phyloP scores from a whole-genome alignment of 2,329 filamentous ascomycete genomes.

The Fusarium guadeloupense region DNA sequence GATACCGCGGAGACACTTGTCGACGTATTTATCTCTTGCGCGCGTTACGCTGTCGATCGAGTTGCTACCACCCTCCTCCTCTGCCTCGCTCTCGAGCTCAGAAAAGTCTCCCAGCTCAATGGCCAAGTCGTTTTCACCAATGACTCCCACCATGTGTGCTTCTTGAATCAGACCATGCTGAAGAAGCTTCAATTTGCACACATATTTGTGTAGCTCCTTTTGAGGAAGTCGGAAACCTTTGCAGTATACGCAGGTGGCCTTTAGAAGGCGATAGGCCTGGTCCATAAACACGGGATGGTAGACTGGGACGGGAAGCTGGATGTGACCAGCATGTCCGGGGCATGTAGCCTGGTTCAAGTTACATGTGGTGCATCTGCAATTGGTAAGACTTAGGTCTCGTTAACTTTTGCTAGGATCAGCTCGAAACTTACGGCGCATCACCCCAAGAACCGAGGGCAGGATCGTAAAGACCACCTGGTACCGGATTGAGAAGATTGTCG shows the following conservation, averaged over 20 bases:
- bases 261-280: slow-evolving; percentile 84
- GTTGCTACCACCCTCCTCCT: slow-evolving; percentile 66
- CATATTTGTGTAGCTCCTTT: slow-evolving; percentile 78
- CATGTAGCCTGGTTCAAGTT: slow-evolving; percentile 83
- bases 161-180: slow-evolving; percentile 84
- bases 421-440: slow-evolving; percentile 73
- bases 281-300: slow-evolving; percentile 99
- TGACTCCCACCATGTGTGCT: slow-evolving; percentile 65
- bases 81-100: slow-evolving; percentile 65
- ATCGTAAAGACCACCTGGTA: slow-evolving; percentile 92
- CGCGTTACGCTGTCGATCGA: slow-evolving; percentile 62
- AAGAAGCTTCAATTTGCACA: slow-evolving; percentile 85
- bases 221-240: slow-evolving; percentile 83
- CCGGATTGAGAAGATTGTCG: slow-evolving; percentile 87
- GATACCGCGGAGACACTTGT: slow-evolving; percentile 71
- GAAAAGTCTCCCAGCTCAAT: slow-evolving; percentile 45
- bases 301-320: slow-evolving; percentile 90
- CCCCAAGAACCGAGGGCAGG: slow-evolving; percentile 89
- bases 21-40: slow-evolving; percentile 74
- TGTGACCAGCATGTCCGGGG: slow-evolving; percentile 93
- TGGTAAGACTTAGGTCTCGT: slow-evolving; percentile 13
- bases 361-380: slow-evolving; percentile 85
- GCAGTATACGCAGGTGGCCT: slow-evolving; percentile 91
- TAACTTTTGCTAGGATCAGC: background rate
- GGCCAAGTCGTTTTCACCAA: slow-evolving; percentile 56